Evolutionary conservation across 140 eudicot species (phyloP).

Genomic region (Oenanthe javanica): DNA sequence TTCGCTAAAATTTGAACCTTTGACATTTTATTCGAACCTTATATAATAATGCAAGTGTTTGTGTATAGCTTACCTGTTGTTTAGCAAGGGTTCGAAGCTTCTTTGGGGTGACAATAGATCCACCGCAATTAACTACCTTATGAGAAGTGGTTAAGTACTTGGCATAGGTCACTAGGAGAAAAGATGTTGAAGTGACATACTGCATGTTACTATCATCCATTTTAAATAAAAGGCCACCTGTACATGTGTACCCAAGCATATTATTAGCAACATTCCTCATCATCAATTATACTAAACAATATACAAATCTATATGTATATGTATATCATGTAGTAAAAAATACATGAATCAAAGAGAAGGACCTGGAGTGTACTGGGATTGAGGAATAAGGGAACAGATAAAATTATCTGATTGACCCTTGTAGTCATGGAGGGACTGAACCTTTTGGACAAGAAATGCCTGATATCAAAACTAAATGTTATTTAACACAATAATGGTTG

Average conservation of each 20-base stretch:
- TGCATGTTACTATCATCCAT: conserved; percentile 94
- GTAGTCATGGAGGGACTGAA: conserved; percentile 84
- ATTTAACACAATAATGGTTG: neutral
- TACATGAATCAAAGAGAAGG: no score
- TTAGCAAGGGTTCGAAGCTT: conserved; percentile 69
- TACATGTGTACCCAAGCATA: neutral
- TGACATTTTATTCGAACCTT: neutral
- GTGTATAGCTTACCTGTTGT: conserved; percentile 39
- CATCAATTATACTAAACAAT: neutral
- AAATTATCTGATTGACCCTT: conserved; percentile 89
- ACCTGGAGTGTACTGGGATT: conserved; percentile 92
- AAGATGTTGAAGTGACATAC: conserved; percentile 92
- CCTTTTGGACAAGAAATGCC: conserved; percentile 88
- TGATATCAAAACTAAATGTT: conserved; percentile 13
- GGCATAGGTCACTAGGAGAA: conserved; percentile 77
- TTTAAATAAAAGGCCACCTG: conserved; percentile 87
- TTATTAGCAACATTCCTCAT: neutral
- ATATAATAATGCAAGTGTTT: no score
- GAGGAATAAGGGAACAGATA: conserved; percentile 85
- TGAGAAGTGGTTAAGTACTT: conserved; percentile 74
- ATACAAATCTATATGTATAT: neutral
- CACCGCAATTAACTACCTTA: conserved; percentile 75
- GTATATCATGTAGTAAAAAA: neutral
- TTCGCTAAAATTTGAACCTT: neutral
- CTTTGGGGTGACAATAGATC: conserved; percentile 52